These are phyloP conservation scores for Apophysomyces elegans DNA, from an alignment of 371 early-diverging fungal genomes.

Conservation along the genomic window DNA sequence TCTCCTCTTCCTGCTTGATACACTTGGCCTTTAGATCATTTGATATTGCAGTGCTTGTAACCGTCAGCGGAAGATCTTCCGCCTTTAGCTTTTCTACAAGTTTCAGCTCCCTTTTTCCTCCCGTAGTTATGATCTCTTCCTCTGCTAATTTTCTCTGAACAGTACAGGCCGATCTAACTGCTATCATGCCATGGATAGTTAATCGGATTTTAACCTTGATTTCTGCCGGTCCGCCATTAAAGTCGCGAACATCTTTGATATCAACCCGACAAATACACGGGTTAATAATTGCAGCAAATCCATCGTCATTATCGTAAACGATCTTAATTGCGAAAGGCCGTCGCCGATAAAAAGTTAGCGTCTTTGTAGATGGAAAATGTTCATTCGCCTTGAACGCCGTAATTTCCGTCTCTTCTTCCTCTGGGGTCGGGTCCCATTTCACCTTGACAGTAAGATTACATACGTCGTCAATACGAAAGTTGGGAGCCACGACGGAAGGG, in stretches of 20 bases:
- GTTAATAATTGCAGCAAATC: constrained; percentile 66
- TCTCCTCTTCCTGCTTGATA: not conserved
- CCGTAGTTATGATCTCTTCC: constrained; percentile 56
- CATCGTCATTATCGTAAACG: constrained; percentile 67
- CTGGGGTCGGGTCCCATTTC: constrained; percentile 68
- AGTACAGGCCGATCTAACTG: constrained; percentile 80
- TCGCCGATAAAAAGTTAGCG: constrained; percentile 74
- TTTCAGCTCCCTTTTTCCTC: constrained; percentile 56
- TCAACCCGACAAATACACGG: constrained; percentile 67
- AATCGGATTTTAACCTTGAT: constrained; percentile 90
- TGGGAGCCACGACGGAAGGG: constrained; percentile 93
- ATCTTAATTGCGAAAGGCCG: constrained; percentile 81
- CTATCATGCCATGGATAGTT: constrained; percentile 78
- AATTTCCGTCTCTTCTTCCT: constrained; percentile 70
- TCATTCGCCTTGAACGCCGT: constrained; percentile 67
- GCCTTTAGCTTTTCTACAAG: not conserved
- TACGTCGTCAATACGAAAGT: constrained; percentile 88
- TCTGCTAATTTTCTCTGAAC: constrained; percentile 83
- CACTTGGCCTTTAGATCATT: not conserved
- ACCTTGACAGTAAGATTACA: constrained; percentile 59
- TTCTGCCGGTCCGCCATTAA: constrained; percentile 58
- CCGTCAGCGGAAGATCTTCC: not conserved
- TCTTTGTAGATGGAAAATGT: constrained; percentile 80
- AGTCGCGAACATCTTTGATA: constrained; percentile 53
- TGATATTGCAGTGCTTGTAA: not conserved